These are phyloP conservation scores for Rhodotorula sp. DNA, from an alignment of 1,284 basidiomycete species.

Conservation along the genomic window DNA sequence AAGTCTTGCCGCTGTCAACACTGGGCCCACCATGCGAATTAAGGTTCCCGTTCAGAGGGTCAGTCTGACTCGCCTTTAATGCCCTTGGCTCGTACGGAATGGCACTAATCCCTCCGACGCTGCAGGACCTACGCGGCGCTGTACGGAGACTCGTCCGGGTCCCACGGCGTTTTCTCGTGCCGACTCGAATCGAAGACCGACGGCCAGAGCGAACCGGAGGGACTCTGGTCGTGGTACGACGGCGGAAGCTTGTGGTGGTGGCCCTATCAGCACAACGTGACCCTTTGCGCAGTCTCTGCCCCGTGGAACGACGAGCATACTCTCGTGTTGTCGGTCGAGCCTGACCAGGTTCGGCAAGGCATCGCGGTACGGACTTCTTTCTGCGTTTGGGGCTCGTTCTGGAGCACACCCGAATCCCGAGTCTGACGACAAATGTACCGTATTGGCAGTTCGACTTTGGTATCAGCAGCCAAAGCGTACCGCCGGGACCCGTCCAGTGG, in stretches of 20 bases:
- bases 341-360: conserved; percentile 1
- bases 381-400: too few relatives aligned
- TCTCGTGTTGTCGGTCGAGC: conserved; percentile 8
- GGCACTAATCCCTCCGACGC: background rate
- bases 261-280: conserved; percentile 3
- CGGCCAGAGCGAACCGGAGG: background rate
- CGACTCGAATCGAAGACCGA: background rate
- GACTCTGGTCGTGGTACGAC: conserved; percentile 12
- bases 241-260: conserved; percentile 1
- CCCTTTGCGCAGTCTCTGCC: background rate
- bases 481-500: background rate
- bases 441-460: conserved; percentile 9
- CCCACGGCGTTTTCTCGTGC: conserved; percentile 7
- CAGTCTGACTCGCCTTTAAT: background rate
- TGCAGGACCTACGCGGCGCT: conserved; percentile 4
- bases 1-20: background rate
- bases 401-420: too few relatives aligned
- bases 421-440: too few relatives aligned
- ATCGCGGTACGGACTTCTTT: background rate
- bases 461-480: background rate
- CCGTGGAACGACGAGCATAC: background rate
- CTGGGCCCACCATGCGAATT: background rate
- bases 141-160: conserved; percentile 5
- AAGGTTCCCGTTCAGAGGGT: conserved; percentile 7
- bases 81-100: too few relatives aligned